These are phyloP conservation scores for Kernera saxatilis DNA, from an alignment of 345 rosid species.

Conservation along the genomic window DNA sequence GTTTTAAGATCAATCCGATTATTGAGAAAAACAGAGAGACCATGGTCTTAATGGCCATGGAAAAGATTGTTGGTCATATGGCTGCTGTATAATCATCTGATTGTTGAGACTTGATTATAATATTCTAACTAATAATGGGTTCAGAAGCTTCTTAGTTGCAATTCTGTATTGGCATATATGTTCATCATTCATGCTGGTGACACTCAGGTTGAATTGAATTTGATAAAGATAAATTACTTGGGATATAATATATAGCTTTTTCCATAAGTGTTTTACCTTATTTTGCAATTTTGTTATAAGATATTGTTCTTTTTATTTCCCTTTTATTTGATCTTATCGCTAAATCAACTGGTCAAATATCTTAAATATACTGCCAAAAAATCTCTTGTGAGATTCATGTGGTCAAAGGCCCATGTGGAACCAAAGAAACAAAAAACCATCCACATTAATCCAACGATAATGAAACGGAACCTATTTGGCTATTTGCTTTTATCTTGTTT, in stretches of 20 bases:
- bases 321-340: not conserved
- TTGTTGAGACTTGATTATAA: not conserved
- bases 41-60: constrained; percentile 1
- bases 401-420: not conserved
- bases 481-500: not conserved
- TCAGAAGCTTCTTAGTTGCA: not conserved
- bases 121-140: not conserved
- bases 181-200: not conserved
- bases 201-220: not conserved
- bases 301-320: not conserved
- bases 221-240: not conserved
- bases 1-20: constrained; percentile 12
- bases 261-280: not conserved
- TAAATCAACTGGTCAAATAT: not conserved
- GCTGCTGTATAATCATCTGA: not conserved
- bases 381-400: not conserved
- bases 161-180: not conserved
- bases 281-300: not conserved
- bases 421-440: not conserved
- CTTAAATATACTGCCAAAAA: not conserved
- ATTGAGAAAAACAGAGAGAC: constrained; percentile 7
- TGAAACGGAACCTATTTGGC: not conserved
- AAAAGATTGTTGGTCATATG: not conserved
- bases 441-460: not conserved
- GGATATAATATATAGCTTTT: no score